Evolutionary conservation across 345 rosid species (phyloP).

Genomic region (Corchorus olitorius): DNA sequence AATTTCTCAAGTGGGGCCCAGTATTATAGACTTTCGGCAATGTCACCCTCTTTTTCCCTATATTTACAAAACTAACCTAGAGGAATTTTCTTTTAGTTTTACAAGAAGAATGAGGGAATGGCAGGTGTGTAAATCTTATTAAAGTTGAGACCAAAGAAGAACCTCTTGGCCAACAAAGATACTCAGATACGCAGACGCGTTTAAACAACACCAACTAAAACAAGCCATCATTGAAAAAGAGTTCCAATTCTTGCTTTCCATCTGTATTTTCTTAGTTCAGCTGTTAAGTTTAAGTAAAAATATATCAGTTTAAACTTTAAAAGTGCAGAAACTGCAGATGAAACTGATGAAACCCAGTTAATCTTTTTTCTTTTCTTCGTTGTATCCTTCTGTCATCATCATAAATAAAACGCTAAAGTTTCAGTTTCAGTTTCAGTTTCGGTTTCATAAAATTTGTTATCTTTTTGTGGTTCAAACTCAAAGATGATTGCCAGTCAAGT

Average conservation of each 20-base stretch:
- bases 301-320: background rate
- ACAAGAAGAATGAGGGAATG: background rate
- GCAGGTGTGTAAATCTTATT: background rate
- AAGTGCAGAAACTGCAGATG: background rate
- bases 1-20: background rate
- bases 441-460: conserved; percentile 16
- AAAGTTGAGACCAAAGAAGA: background rate
- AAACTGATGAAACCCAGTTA: background rate
- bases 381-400: background rate
- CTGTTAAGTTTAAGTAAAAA: background rate
- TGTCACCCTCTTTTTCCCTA: background rate
- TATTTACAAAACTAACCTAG: background rate
- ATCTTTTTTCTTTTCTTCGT: background rate
- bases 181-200: background rate
- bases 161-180: background rate
- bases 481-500: background rate
- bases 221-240: background rate
- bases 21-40: background rate
- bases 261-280: background rate
- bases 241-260: conserved; percentile 1
- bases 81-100: background rate
- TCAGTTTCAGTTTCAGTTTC: conserved; percentile 21
- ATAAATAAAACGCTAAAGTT: conserved; percentile 10
- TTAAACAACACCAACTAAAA: background rate
- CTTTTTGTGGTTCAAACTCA: background rate